Evolutionary conservation across 2,329 filamentous ascomycete species (phyloP).

Genomic region (Ascochyta viciae-villosae): DNA sequence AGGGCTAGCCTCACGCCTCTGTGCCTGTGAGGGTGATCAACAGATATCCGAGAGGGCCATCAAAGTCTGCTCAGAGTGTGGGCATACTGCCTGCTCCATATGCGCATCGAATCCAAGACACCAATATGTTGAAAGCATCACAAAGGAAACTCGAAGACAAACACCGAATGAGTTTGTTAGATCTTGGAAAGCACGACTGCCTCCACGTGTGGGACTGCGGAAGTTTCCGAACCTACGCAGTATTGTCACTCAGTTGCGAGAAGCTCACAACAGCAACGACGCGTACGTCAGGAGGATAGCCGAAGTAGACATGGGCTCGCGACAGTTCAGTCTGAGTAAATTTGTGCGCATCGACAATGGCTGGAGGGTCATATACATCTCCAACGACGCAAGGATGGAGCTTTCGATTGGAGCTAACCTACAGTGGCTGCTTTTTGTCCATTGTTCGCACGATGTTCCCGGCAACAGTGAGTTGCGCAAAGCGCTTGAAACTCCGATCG

Average conservation of each 20-base stretch:
- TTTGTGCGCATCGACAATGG: constrained; percentile 36
- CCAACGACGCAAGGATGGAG: constrained; percentile 49
- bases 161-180: constrained; percentile 55
- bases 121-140: constrained; percentile 41
- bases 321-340: constrained; percentile 23
- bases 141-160: constrained; percentile 36
- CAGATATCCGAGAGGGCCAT: constrained; percentile 50
- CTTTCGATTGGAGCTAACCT: constrained; percentile 48
- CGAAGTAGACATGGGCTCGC: constrained; percentile 14
- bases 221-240: constrained; percentile 23
- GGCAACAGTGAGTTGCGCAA: constrained; percentile 52
- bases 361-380: constrained; percentile 56
- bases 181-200: constrained; percentile 44
- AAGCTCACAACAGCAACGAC: neutral
- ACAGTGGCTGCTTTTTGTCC: constrained; percentile 57
- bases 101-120: constrained; percentile 65
- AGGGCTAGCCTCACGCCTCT: constrained; percentile 55
- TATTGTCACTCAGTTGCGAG: neutral
- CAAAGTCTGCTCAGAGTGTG: constrained; percentile 59
- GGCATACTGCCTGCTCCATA: constrained; percentile 60
- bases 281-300: constrained; percentile 17
- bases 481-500: constrained; percentile 44
- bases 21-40: constrained; percentile 63
- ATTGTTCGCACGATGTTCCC: constrained; percentile 48
- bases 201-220: constrained; percentile 27